phyloP scores from a whole-genome alignment of 2,329 filamentous ascomycete genomes.

The Trichoderma lentiforme region DNA sequence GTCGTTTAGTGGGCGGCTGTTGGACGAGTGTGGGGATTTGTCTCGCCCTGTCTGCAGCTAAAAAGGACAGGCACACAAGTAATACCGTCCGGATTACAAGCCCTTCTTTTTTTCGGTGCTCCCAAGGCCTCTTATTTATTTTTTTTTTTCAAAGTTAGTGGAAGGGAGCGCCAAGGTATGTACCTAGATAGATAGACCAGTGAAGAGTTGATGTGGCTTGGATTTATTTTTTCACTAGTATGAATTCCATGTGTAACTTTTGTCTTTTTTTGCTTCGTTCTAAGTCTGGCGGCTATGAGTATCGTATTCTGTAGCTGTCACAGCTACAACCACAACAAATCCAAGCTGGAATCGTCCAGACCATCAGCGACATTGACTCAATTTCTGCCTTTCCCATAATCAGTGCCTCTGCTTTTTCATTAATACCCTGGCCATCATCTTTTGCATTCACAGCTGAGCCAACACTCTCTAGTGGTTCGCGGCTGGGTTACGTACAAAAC shows the following conservation, averaged over 20 bases:
- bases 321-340: neutral
- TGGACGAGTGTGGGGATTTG: neutral
- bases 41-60: conserved; percentile 6
- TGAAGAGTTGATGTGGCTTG: neutral
- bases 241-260: neutral
- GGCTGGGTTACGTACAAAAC: conserved; percentile 7
- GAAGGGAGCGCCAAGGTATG: neutral
- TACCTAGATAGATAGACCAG: neutral
- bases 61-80: neutral
- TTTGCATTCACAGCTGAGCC: neutral
- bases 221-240: neutral
- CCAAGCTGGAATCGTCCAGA: neutral
- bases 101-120: neutral
- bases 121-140: neutral
- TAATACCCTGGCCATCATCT: neutral
- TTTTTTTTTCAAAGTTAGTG: neutral
- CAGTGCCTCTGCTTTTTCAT: neutral
- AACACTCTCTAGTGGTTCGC: neutral
- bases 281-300: neutral
- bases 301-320: neutral
- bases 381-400: neutral
- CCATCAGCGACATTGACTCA: neutral
- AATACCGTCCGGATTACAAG: neutral
- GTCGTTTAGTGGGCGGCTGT: neutral
- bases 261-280: neutral